A percentile compares a stretch with the other conserved stretches of the same genome.
Conservation (phyloP, 1,139 yeast species). For the Meyerozyma carpophila region DNA sequence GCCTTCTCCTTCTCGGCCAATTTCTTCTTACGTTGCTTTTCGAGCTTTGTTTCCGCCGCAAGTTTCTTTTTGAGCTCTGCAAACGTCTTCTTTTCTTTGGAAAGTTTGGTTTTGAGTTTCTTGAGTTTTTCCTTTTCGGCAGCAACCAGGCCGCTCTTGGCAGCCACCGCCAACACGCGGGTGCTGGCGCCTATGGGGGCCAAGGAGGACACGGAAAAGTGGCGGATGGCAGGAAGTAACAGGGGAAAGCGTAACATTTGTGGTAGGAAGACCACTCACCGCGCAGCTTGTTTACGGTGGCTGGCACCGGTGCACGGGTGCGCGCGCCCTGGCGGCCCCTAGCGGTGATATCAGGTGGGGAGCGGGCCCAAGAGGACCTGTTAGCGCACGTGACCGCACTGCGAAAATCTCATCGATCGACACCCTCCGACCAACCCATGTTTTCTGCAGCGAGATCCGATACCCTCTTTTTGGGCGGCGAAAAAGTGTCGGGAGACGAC, state of each 20-base stretch:
- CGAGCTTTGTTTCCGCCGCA: slow-evolving; percentile 12
- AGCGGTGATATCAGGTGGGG: not conserved
- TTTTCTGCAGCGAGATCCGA: slow-evolving; percentile 75
- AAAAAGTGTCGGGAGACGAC: slow-evolving; percentile 93
- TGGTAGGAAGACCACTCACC: not conserved
- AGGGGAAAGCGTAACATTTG: not conserved
- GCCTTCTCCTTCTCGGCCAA: slow-evolving; percentile 1
- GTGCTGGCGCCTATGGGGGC: not conserved
- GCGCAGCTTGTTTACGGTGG: not conserved
- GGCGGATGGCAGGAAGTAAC: not conserved
- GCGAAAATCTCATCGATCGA: not conserved
- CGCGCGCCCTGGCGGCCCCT: not conserved
- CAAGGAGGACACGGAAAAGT: not conserved
- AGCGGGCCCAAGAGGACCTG: too few relatives aligned
- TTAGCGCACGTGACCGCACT: not conserved
- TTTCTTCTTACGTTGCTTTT: slow-evolving; percentile 4
- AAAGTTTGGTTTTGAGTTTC: slow-evolving; percentile 14
- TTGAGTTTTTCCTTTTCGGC: slow-evolving; percentile 1
- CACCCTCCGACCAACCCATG: slow-evolving; percentile 17
- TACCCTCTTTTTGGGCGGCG: slow-evolving; percentile 91
- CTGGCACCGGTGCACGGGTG: not conserved
- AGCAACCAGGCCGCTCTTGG: not conserved
- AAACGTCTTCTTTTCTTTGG: slow-evolving; percentile 20
- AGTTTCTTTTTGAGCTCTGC: slow-evolving; percentile 16
- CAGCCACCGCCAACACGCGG: not conserved